Evolutionary conservation across 2,329 filamentous ascomycete genomes (phyloP).

Genomic region (Xylaria sp.): DNA sequence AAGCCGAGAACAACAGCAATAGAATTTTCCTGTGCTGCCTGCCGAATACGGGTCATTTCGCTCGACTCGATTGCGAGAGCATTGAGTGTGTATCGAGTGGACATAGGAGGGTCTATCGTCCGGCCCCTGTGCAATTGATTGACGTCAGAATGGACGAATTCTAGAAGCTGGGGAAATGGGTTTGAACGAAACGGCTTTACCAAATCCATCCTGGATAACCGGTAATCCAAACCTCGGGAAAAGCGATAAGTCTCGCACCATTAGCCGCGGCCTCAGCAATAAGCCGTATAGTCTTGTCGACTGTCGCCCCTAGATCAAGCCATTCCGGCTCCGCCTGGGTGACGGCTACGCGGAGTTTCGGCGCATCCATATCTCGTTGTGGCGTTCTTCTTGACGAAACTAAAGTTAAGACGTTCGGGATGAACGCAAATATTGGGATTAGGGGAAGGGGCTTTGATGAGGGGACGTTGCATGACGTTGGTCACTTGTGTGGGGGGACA

Average conservation of each 20-base stretch:
- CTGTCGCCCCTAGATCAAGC: not conserved
- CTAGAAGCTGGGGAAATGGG: not conserved
- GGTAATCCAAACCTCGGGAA: not conserved
- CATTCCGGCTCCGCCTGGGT: not conserved
- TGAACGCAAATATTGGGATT: too few species aligned
- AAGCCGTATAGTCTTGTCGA: not conserved
- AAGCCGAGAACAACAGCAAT: conserved; percentile 54
- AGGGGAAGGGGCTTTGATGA: too few species aligned
- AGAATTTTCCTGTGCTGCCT: conserved; percentile 41
- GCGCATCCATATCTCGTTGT: not conserved
- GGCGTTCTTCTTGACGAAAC: too few species aligned
- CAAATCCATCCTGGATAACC: not conserved
- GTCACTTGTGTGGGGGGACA: too few species aligned
- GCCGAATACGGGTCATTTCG: conserved; percentile 46
- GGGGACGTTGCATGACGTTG: too few species aligned
- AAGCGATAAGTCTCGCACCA: not conserved
- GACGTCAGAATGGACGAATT: not conserved
- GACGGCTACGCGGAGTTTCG: not conserved
- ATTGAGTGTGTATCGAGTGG: conserved; percentile 43
- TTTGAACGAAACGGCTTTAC: not conserved
- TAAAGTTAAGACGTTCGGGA: too few species aligned
- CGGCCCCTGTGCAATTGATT: conserved; percentile 42
- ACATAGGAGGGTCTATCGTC: conserved; percentile 40
- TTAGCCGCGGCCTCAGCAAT: not conserved
- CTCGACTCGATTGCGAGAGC: conserved; percentile 39